Evolutionary conservation across 441 rosid species (phyloP).

Genomic region (Brassica balearica): DNA sequence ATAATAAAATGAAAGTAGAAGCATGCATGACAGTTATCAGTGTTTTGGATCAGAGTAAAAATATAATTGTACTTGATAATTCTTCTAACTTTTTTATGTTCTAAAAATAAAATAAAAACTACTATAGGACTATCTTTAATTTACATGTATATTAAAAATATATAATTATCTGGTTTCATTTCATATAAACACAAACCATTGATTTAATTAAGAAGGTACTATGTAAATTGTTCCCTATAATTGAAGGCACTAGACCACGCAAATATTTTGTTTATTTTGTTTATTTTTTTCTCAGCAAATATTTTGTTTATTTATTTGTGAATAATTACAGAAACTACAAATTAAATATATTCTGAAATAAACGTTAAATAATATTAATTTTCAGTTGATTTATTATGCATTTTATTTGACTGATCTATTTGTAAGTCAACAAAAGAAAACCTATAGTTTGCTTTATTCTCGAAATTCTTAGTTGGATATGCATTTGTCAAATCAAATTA

Average conservation of each 20-base stretch:
- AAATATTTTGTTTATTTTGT: too few species aligned
- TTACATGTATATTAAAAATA: neutral
- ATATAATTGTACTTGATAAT: neutral
- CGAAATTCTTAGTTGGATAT: neutral
- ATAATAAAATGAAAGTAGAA: neutral
- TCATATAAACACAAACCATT: neutral
- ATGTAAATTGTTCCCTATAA: neutral
- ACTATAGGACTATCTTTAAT: slow-evolving; percentile 2
- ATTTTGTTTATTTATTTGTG: neutral
- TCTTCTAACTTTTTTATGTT: neutral
- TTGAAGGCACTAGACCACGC: neutral
- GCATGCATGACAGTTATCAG: slow-evolving; percentile 4
- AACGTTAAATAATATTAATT: neutral
- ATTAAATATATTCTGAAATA: neutral
- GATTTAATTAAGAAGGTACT: neutral
- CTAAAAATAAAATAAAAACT: neutral
- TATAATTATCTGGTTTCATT: neutral
- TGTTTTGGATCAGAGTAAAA: neutral
- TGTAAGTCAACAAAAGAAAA: neutral
- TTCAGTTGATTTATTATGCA: neutral
- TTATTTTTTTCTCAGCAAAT: too few species aligned
- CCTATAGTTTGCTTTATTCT: slow-evolving; percentile 9
- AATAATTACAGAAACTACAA: neutral
- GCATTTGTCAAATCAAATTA: slow-evolving; percentile 8
- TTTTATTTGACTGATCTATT: slow-evolving; percentile 2